Evolutionary conservation across 768 basidiomycete genomes (phyloP), one percentile per base, ranked within the genome.

Genomic region (Amanita rubescens): DNA sequence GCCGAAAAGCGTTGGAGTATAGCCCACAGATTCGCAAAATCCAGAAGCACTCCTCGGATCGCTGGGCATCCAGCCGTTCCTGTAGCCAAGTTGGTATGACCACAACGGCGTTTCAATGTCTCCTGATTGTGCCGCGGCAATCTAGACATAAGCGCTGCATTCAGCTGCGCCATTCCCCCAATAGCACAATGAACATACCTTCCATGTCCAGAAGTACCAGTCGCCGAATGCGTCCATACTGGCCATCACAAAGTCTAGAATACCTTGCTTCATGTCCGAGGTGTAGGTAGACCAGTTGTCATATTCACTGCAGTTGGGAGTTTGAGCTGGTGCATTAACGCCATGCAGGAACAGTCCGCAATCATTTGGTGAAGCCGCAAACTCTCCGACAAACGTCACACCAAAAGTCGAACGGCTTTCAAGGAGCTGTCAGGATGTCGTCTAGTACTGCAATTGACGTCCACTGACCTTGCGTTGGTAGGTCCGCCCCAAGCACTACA

Each of bases 341-440:
- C 66, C 67, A 1, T 53, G 56, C 22, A 71, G 51, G 53, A 64
- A 69, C 12, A 70, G 58, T 8, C 65, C 86, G 60, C 88, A 89
- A 49, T 80, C 73, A 61, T 85, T 89, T 59, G 73, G 75, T 9
- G 81, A 84, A 2, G 75, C 75, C 49, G 85, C 80, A 67, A 85
- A 92, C 67, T 94, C 92, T 39, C 89, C 92, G 0, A 81, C 82
- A 22, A 85, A 63, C 12, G 82, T 82, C 37, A 92, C 67, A 9
- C 92, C 92, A 60, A 90, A 89, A 32, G 58, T 56, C 45, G 59
- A 55, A 59, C 73, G 64, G 57, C 75, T 78, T 58, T 44, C 44
- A 25, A 44, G 30, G 27, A 37, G 32, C 8, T 24, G 54, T 38
- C 59, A 52, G 33, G 20, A 22, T 56, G 30, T n/a, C n/a, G n/a